Conservation (phyloP, 2,329 filamentous ascomycete species). For the Talaromyces sp. region DNA sequence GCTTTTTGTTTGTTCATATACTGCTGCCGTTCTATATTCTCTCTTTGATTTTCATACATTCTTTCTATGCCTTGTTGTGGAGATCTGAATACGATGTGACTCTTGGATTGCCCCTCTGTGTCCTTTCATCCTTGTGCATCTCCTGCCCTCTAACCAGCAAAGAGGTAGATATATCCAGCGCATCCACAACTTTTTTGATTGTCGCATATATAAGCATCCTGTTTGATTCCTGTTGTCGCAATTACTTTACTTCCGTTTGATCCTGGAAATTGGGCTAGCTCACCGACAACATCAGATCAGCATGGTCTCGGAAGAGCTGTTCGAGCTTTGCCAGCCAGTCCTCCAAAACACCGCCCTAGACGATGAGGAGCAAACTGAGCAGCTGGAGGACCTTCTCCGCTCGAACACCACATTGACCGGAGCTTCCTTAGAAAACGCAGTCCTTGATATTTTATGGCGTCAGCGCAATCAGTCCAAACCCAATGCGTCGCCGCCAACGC, state of each 20-base stretch:
- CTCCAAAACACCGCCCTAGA: constrained; percentile 74
- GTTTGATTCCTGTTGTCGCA: neutral
- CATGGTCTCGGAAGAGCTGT: constrained; percentile 88
- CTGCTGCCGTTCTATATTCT: neutral
- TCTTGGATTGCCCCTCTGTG: constrained; percentile 11
- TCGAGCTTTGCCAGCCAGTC: constrained; percentile 81
- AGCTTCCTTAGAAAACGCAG: constrained; percentile 74
- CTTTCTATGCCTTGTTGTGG: neutral
- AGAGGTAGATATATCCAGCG: neutral
- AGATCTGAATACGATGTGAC: constrained; percentile 17
- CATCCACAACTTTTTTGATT: neutral
- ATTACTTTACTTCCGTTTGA: neutral
- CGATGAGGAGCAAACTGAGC: constrained; percentile 89
- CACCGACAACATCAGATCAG: constrained; percentile 8
- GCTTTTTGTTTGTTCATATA: neutral
- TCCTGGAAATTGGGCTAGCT: neutral
- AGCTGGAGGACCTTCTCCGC: constrained; percentile 75
- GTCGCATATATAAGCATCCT: constrained; percentile 4
- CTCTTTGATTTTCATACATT: neutral
- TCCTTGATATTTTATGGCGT: constrained; percentile 78
- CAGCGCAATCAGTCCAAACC: constrained; percentile 28
- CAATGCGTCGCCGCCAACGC: constrained; percentile 71
- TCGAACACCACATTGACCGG: constrained; percentile 71
- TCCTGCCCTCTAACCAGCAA: constrained; percentile 9
- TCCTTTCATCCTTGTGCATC: constrained; percentile 11